Evolutionary conservation across 2,329 filamentous ascomycete species (phyloP).

Genomic region (Lachnellula arida): DNA sequence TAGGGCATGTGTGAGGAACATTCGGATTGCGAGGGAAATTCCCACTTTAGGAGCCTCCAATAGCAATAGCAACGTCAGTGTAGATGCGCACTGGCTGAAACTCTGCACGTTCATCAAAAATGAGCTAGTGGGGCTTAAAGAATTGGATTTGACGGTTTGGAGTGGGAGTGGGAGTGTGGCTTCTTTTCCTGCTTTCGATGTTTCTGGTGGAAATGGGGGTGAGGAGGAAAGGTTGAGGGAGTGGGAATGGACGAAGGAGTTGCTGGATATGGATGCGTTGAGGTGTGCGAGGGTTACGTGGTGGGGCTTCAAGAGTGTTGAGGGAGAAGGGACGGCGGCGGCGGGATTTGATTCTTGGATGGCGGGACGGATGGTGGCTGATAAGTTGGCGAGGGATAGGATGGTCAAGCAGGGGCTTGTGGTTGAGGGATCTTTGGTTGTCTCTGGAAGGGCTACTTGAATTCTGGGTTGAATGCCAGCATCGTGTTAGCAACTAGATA

Average conservation of each 20-base stretch:
- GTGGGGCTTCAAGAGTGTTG: constrained; percentile 18
- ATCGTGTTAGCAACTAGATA: too few species aligned
- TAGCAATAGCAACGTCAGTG: background rate
- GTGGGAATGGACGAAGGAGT: constrained; percentile 20
- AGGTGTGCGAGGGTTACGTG: constrained; percentile 19
- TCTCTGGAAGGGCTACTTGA: background rate
- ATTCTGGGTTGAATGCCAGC: background rate
- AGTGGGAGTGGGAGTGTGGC: background rate
- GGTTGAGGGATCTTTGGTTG: constrained; percentile 12
- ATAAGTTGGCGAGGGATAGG: constrained; percentile 20
- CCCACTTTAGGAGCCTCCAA: background rate
- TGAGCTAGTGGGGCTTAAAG: constrained; percentile 11
- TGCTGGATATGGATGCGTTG: constrained; percentile 15
- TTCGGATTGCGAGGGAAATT: constrained; percentile 23
- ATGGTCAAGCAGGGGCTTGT: constrained; percentile 23
- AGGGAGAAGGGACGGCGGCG: background rate
- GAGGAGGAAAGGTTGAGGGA: constrained; percentile 12
- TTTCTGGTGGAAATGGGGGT: background rate
- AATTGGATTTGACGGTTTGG: constrained; percentile 26
- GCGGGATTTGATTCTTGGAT: constrained; percentile 19
- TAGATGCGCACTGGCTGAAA: constrained; percentile 18
- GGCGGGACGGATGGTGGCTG: constrained; percentile 22
- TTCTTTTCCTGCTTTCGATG: background rate
- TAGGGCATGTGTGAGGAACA: constrained; percentile 13
- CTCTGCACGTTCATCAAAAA: constrained; percentile 12